Base-by-base conservation (phyloP, 169 alveolate species). In the Babesia bovis region DNA sequence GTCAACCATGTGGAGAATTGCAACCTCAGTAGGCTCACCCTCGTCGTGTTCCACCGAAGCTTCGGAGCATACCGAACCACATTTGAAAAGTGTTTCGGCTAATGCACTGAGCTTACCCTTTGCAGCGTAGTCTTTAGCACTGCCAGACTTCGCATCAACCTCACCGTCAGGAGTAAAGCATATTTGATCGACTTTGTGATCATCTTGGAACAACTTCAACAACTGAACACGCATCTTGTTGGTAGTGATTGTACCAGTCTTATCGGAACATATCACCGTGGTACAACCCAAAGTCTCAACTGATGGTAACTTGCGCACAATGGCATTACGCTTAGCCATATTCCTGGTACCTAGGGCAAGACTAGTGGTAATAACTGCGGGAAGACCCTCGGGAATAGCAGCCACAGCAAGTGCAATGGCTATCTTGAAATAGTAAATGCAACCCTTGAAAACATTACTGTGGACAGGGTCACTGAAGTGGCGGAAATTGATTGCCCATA, bases 341-440 rank as follows among this genome's bases (percentile, higher is more conserved):
- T 95, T 94, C 45, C 98, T 63, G 13, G 99, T 94, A 40, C 99
- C 99, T 56, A 97, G 90, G 36, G 99, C 99, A 36, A 97, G 79
- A 77, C 99, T 96, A 5, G 99, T 97, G 0, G 99, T 98, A 61
- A 98, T 97, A 38, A 97, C 99, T 1, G 99, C 99, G 13, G 99
- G 99, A 38, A 98, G 91, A 10, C 99, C 99, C 90, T 98, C 99
- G 4, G 99, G 99, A 40, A 98, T 97, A 26, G 99, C 99, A 35
- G 99, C 99, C 30, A 98, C 99, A 12, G 99, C 99, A 32, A 98
- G 89, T 3, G 99, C 99, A 28, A 98, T 97, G 4, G 99, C 98
- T 19, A 97, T 96, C 83, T 97, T 98, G 84, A 96, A 95, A 85
- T 95, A 97, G 85, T 97, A 97, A 50, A 97, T 94, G 68, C 98